Evolutionary conservation across 2,329 filamentous ascomycete species (phyloP).

Genomic region (Aureobasidium zeae): DNA sequence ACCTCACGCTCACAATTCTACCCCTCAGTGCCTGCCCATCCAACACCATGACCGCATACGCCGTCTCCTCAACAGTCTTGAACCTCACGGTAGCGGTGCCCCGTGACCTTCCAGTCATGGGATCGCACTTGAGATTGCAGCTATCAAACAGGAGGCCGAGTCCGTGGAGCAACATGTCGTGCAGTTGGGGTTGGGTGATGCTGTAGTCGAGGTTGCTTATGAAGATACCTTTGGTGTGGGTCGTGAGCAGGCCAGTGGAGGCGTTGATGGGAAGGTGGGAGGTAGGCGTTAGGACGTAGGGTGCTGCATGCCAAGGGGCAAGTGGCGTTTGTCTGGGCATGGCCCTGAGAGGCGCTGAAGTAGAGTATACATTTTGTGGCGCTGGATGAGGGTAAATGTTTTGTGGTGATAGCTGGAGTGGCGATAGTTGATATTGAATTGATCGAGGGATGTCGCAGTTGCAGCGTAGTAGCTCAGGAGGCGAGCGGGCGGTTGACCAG

Average conservation of each 20-base stretch:
- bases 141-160: conserved; percentile 11
- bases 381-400: too few species aligned
- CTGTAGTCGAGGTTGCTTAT: conserved; percentile 10
- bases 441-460: conserved; percentile 3
- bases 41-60: background rate
- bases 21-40: conserved; percentile 7
- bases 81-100: conserved; percentile 10
- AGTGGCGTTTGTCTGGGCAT: background rate
- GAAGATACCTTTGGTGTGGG: conserved; percentile 11
- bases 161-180: conserved; percentile 10
- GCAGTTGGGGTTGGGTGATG: conserved; percentile 5
- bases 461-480: conserved; percentile 10
- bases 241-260: background rate
- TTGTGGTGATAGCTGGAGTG: background rate
- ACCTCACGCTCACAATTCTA: conserved; percentile 7
- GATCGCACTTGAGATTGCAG: conserved; percentile 9
- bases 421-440: too few species aligned
- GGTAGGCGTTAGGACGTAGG: background rate
- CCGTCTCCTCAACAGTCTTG: conserved; percentile 1
- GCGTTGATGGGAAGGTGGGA: conserved; percentile 7
- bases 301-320: too few species aligned
- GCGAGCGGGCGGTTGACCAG: conserved; percentile 11
- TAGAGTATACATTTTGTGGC: background rate
- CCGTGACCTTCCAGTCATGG: conserved; percentile 8
- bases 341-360: background rate